A percentile compares a stretch with the other conserved stretches of the same genome.
phyloP scores from a whole-genome alignment of 306 rosid species.

The Corylus heterophylla region DNA sequence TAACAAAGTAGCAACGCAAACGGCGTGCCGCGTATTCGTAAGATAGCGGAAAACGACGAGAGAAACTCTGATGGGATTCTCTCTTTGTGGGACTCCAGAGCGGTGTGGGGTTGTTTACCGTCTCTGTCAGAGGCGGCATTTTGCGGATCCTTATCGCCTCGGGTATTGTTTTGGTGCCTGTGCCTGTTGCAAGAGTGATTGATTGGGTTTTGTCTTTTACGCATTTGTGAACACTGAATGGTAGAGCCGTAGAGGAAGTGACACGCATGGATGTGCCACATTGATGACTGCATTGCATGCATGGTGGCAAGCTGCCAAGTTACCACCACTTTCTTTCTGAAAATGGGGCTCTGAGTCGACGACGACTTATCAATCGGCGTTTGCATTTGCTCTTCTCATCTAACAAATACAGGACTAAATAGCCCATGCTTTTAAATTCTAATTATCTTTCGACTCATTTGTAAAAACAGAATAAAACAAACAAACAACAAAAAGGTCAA shows the following conservation, averaged over 20 bases:
- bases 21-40: slow-evolving; percentile 38
- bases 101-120: not conserved
- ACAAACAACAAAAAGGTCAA: too few relatives aligned
- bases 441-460: too few relatives aligned
- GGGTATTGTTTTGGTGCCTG: not conserved
- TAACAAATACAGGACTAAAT: too few relatives aligned
- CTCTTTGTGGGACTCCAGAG: not conserved
- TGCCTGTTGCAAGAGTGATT: not conserved
- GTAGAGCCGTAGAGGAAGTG: not conserved
- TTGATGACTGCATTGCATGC: not conserved
- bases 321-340: not conserved
- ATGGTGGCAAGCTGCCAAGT: slow-evolving; percentile 3
- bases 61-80: not conserved
- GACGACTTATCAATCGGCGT: too few relatives aligned
- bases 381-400: too few relatives aligned
- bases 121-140: not conserved
- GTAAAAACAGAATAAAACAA: too few relatives aligned
- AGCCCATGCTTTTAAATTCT: too few relatives aligned
- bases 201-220: not conserved
- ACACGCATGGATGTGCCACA: not conserved
- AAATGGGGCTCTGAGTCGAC: not conserved
- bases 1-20: not conserved
- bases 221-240: not conserved
- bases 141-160: not conserved
- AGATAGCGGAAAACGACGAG: slow-evolving; percentile 14